Base-by-base conservation (phyloP, 331 rosid genomes). In the Rosa hybrid region DNA sequence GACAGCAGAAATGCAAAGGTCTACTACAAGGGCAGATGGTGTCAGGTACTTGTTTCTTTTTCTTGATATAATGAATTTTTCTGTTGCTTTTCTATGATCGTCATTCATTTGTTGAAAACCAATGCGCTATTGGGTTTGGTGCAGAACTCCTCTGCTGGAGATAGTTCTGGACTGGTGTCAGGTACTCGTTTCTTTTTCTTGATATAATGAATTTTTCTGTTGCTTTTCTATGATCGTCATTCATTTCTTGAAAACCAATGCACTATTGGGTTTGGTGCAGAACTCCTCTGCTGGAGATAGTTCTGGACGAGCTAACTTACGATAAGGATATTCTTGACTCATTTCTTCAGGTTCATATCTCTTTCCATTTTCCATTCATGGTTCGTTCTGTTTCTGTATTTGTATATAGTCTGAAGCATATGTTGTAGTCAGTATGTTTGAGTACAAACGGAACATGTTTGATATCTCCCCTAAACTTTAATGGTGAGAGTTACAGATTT, bases 271-370 rank as follows among this genome's bases (percentile, higher is more conserved):
- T 77, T 85, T 84, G 84, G 79, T 84, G 82, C 96, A 94, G 98
- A 85, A 89, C 89, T 38, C 91, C 91, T 71, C 75, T 92, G 86
- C 59, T 87, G 82, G 98, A 91, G 86, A 84, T 92, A 80, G 80
- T 91, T 83, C 84, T 91, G 38, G 97, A 92, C 74, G 94, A 91
- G 83, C 86, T 94, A 75, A 89, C 96, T 64, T 94, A 94, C 89
- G 81, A 74, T 87, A 75, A 77, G 54, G 88, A 87, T 78, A 78
- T 75, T 72, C 54, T 92, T 65, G 85, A 83, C 27, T 78, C 85
- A 63, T 92, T 94, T 87, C 89, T 94, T 78, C 94, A 92, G 98
- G 98, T 94, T 76, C 76, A 23, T 34, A 77, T 74, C 10, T 60
- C 7, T 53, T 71, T 23, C 34, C 59, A 51, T 48, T 42, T 71